A percentile compares a stretch with the other conserved stretches of the same genome.
Conservation (phyloP, 768 basidiomycete species). For the Pisolithus tinctorius region DNA sequence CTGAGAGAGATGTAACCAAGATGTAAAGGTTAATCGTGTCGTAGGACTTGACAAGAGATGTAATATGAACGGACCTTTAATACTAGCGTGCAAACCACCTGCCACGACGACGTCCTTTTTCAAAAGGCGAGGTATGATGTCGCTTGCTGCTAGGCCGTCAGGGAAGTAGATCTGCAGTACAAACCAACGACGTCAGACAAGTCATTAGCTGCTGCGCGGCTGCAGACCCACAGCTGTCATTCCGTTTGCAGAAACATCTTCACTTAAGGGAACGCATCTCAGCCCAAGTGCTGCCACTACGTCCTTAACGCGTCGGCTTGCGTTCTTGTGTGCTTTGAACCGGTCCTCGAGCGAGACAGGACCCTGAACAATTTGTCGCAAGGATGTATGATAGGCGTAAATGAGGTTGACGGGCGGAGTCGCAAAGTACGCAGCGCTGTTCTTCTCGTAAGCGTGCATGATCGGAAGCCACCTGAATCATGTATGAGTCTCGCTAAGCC, state of each 20-base stretch:
- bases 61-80: constrained; percentile 54
- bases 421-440: constrained; percentile 83
- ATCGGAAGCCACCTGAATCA: constrained; percentile 74
- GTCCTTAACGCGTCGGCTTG: constrained; percentile 61
- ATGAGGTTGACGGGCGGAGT: constrained; percentile 94
- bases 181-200: neutral
- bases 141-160: constrained; percentile 65
- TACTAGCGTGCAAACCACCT: constrained; percentile 77
- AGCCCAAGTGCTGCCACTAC: constrained; percentile 64
- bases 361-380: constrained; percentile 60
- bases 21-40: constrained; percentile 4
- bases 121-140: constrained; percentile 69
- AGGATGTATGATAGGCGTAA: constrained; percentile 82
- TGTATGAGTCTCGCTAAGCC: neutral
- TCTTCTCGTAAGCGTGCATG: constrained; percentile 89
- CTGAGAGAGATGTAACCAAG: constrained; percentile 27
- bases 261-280: constrained; percentile 58
- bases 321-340: constrained; percentile 66
- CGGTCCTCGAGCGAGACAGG: constrained; percentile 68
- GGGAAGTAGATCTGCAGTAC: constrained; percentile 69
- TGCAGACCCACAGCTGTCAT: constrained; percentile 73
- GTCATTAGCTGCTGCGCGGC: neutral
- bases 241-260: constrained; percentile 74
- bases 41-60: neutral
- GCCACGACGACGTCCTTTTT: constrained; percentile 76